Percentiles rank a stretch among this genome's conserved stretches.
Conservation (phyloP, 805 yeast species). For the Yarrowia yakushimensis region DNA sequence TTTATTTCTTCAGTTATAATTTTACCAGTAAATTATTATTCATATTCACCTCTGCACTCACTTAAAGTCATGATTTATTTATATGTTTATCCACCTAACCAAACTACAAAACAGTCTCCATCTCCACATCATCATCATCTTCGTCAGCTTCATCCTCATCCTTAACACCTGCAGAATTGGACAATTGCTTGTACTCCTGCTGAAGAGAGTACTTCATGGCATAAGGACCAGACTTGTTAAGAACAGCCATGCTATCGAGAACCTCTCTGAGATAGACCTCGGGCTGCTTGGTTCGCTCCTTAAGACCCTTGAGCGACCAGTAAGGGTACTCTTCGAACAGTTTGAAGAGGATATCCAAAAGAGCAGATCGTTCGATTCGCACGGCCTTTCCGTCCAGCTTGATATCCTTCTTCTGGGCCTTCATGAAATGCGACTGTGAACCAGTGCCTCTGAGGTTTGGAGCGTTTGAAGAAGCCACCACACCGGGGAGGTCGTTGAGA, state of each 20-base stretch:
- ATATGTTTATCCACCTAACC: background rate
- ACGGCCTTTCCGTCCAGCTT: slow-evolving; percentile 78
- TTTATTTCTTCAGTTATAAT: too few relatives aligned
- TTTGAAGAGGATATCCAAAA: slow-evolving; percentile 81
- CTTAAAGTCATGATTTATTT: background rate
- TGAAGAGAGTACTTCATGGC: slow-evolving; percentile 86
- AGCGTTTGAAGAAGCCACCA: slow-evolving; percentile 80
- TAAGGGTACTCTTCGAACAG: slow-evolving; percentile 93
- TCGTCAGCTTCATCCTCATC: slow-evolving; percentile 24
- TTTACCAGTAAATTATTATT: too few relatives aligned
- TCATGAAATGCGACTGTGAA: slow-evolving; percentile 62
- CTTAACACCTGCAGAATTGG: slow-evolving; percentile 30
- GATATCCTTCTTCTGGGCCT: slow-evolving; percentile 37
- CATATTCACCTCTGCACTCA: too few relatives aligned
- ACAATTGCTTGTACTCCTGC: slow-evolving; percentile 73
- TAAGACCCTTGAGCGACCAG: slow-evolving; percentile 92
- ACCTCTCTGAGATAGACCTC: slow-evolving; percentile 85
- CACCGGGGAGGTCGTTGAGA: slow-evolving; percentile 79
- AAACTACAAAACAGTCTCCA: slow-evolving; percentile 9
- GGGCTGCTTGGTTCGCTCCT: slow-evolving; percentile 93
- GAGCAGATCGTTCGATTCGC: slow-evolving; percentile 88
- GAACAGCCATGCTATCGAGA: slow-evolving; percentile 79
- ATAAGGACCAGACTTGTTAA: slow-evolving; percentile 93
- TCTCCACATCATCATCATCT: slow-evolving; percentile 27
- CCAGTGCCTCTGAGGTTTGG: slow-evolving; percentile 65